Conservation (phyloP, 2,329 filamentous ascomycete species). For the Spiromastix sp. region DNA sequence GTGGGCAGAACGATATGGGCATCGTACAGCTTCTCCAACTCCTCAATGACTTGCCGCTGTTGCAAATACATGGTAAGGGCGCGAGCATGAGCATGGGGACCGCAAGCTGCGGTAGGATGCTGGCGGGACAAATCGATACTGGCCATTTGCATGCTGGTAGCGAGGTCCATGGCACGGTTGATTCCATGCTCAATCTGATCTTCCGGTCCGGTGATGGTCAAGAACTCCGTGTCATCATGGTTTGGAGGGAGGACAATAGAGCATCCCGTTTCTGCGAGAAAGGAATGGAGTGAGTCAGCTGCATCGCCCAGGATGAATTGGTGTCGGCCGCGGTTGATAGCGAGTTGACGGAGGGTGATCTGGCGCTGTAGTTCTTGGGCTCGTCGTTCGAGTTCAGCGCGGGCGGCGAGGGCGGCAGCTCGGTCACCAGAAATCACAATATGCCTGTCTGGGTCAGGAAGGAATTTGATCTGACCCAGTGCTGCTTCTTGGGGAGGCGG, state of each 20-base stretch:
- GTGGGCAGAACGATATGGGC: conserved; percentile 80
- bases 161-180: conserved; percentile 78
- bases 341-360: conserved; percentile 65
- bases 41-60: conserved; percentile 68
- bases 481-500: conserved; percentile 54
- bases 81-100: conserved; percentile 67
- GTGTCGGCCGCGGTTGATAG: conserved; percentile 77
- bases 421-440: conserved; percentile 86
- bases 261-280: conserved; percentile 85
- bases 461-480: conserved; percentile 59
- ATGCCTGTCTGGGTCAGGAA: conserved; percentile 60
- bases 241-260: conserved; percentile 69
- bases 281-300: conserved; percentile 70
- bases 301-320: conserved; percentile 89
- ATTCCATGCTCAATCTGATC: conserved; percentile 64
- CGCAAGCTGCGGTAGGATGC: conserved; percentile 62
- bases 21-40: conserved; percentile 68
- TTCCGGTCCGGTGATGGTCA: conserved; percentile 74
- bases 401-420: conserved; percentile 65
- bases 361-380: conserved; percentile 66
- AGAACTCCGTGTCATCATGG: conserved; percentile 67
- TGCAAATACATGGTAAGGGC: conserved; percentile 82
- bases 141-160: conserved; percentile 74
- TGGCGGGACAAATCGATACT: conserved; percentile 74
- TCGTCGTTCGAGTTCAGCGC: conserved; percentile 68